These are phyloP conservation scores for Fusarium xyrophilum DNA, from an alignment of 2,329 filamentous ascomycete species.

Conservation along the genomic window DNA sequence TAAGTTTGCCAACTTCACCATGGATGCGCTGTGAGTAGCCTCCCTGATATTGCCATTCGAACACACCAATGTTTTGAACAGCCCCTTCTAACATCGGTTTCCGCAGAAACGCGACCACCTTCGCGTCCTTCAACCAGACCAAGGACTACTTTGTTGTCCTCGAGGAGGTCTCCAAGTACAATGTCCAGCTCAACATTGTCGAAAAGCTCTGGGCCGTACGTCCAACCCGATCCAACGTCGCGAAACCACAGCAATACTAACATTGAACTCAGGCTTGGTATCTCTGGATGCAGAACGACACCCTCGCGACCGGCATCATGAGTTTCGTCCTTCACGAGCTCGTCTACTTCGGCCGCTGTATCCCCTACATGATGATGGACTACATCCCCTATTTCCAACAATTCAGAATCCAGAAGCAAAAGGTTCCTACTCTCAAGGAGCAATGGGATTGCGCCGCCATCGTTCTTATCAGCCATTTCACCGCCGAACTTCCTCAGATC, in stretches of 20 bases:
- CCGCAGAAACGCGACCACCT: constrained; percentile 61
- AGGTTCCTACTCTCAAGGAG: constrained; percentile 90
- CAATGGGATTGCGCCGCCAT: constrained; percentile 94
- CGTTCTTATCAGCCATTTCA: constrained; percentile 94
- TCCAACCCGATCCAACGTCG: constrained; percentile 37
- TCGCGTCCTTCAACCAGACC: constrained; percentile 56
- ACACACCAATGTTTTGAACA: constrained; percentile 19
- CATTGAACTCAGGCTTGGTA: constrained; percentile 77
- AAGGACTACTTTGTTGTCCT: constrained; percentile 64
- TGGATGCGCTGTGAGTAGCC: constrained; percentile 39
- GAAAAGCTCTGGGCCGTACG: constrained; percentile 88
- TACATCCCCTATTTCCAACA: constrained; percentile 84
- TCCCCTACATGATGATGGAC: constrained; percentile 95
- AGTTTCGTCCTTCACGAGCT: constrained; percentile 94
- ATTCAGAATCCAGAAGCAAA: constrained; percentile 92
- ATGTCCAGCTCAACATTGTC: constrained; percentile 83
- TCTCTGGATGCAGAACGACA: constrained; percentile 97
- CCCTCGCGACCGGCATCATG: constrained; percentile 95
- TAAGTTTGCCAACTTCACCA: constrained; percentile 19
- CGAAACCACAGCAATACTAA: constrained; percentile 29
- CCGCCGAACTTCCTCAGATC: constrained; percentile 96
- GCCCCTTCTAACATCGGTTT: constrained; percentile 25
- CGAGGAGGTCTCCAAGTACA: constrained; percentile 72
- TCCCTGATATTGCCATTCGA: constrained; percentile 24
- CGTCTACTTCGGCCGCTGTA: constrained; percentile 89